Evolutionary conservation across 1,284 basidiomycete genomes (phyloP), one percentile per base, ranked within the genome.

Genomic region (Amylostereum areolatum): DNA sequence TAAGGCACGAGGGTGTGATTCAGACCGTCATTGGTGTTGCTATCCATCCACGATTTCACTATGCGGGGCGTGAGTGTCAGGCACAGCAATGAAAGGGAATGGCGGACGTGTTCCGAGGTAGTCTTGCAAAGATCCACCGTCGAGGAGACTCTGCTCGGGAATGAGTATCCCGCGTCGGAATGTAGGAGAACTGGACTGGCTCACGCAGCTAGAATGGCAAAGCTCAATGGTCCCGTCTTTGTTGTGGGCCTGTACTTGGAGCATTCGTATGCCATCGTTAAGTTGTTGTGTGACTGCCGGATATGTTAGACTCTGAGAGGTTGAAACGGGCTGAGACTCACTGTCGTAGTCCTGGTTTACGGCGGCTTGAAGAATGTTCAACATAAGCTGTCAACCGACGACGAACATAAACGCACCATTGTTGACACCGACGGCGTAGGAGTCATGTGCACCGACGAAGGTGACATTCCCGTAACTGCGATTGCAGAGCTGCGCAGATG

Each of bases 171-270:
- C 31, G 25, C 39, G 43, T 12, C 31, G 42, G 36, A 28, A 42
- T 39, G 39, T 28, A 18, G 2, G n/a, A n/a, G 28, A 30, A 24
- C 69, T 1, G n/a, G 12, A 24, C 12, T 27, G 12, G 73, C 85
- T 60, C 63, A 89, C 85, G 60, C 88, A 94, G 51, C 69, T 77
- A 3, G 89, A 83, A 66, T 95, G 92, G 66, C 92, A 96, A 27
- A 94, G 76, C 55, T 80, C 74, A 49, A 93, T 83, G 5, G 69
- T 74, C 30, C 80, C 80, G 43, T 63, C 68, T 34, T 76, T 62
- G 54, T 83, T 79, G 62, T 96, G 92, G 7, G 87, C 80, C 68
- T 97, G 93, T 59, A 92, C 74, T 68, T 97, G 94, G 32, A 98
- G 73, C 75, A 96, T 81, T 34, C 96, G 79, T 53, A 98, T 77